phyloP scores from a whole-genome alignment of 805 yeast species.

The Wickerhamomyces mucosus region DNA sequence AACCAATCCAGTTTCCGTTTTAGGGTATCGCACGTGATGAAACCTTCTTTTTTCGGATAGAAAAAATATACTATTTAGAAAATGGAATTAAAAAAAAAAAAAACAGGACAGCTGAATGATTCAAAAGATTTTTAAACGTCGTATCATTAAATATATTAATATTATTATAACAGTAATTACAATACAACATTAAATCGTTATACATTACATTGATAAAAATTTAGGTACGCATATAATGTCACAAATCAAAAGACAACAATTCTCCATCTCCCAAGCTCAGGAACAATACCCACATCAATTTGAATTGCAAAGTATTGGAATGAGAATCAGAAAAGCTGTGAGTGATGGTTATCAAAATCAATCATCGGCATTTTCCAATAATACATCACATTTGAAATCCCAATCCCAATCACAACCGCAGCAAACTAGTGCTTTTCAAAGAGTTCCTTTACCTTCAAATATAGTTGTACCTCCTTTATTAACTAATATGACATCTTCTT shows the following conservation, averaged over 20 bases:
- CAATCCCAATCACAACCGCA: slow-evolving; percentile 8
- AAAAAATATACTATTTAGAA: too few relatives aligned
- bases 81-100: too few relatives aligned
- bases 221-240: too few relatives aligned
- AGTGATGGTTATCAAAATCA: slow-evolving; percentile 44
- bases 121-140: too few relatives aligned
- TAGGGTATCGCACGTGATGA: too few relatives aligned
- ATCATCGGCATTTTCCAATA: slow-evolving; percentile 9
- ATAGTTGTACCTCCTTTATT: slow-evolving; percentile 25
- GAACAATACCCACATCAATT: slow-evolving; percentile 26
- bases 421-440: slow-evolving; percentile 20
- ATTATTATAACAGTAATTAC: too few relatives aligned
- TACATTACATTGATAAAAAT: too few relatives aligned
- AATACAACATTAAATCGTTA: too few relatives aligned
- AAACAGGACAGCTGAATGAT: too few relatives aligned
- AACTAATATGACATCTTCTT: slow-evolving; percentile 24
- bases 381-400: slow-evolving; percentile 15
- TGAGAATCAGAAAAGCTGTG: slow-evolving; percentile 63
- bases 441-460: slow-evolving; percentile 27
- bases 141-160: too few relatives aligned
- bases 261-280: slow-evolving; percentile 17
- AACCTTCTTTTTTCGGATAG: too few relatives aligned
- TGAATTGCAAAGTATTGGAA: slow-evolving; percentile 48
- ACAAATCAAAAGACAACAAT: slow-evolving; percentile 27
- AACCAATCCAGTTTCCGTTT: too few relatives aligned